Conservation (phyloP, 192 early-diverging fungal genomes). For the Backusella parvicylindrica region DNA sequence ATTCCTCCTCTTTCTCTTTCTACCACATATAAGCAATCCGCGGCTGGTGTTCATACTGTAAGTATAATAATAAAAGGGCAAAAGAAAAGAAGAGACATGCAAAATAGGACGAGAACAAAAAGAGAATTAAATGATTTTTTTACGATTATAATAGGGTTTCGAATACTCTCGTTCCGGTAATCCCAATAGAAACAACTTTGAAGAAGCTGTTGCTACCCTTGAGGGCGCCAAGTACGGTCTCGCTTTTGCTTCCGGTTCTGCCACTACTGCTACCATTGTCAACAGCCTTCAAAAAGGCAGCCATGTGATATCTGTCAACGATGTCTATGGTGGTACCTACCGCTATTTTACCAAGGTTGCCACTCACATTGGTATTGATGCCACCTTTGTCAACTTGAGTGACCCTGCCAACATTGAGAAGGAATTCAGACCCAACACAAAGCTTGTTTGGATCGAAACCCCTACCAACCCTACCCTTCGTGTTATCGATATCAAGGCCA, state of each 20-base stretch:
- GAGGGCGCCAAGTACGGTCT: slow-evolving; percentile 87
- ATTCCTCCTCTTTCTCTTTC: slow-evolving; percentile 94
- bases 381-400: slow-evolving; percentile 76
- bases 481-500: slow-evolving; percentile 73
- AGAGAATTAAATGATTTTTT: neutral
- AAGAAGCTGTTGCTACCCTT: slow-evolving; percentile 86
- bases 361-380: slow-evolving; percentile 55
- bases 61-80: neutral
- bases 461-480: slow-evolving; percentile 87
- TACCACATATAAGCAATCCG: slow-evolving; percentile 93
- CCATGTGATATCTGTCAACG: slow-evolving; percentile 83
- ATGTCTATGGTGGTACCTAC: slow-evolving; percentile 89
- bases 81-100: neutral
- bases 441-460: slow-evolving; percentile 85
- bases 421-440: slow-evolving; percentile 68
- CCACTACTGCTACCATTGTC: slow-evolving; percentile 78
- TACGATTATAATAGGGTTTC: slow-evolving; percentile 44
- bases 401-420: slow-evolving; percentile 62
- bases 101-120: neutral
- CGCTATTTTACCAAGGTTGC: slow-evolving; percentile 89
- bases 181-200: slow-evolving; percentile 73
- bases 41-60: slow-evolving; percentile 88
- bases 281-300: slow-evolving; percentile 64
- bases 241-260: slow-evolving; percentile 83
- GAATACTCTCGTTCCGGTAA: slow-evolving; percentile 84